Conservation (phyloP, 306 rosid species). For the Astragalus membranaceus region DNA sequence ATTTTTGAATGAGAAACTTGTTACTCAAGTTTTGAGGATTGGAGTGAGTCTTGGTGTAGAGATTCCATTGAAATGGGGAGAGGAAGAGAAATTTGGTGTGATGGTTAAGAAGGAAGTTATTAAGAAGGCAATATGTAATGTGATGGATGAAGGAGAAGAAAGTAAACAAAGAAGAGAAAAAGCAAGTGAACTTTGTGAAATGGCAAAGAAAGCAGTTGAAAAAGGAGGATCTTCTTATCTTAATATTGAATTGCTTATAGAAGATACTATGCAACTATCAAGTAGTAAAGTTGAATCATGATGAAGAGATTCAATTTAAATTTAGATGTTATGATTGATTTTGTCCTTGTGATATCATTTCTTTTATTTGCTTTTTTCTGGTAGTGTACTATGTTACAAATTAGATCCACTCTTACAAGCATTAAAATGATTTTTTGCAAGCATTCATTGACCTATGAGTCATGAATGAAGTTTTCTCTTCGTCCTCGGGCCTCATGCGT, state of each 20-base stretch:
- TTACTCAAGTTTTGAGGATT: slow-evolving; percentile 28
- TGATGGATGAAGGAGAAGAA: slow-evolving; percentile 35
- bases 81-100: slow-evolving; percentile 34
- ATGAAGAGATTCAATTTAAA: neutral
- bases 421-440: too few relatives aligned
- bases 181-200: slow-evolving; percentile 17
- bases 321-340: neutral
- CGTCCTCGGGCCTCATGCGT: too few relatives aligned
- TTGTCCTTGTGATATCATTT: neutral
- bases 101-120: slow-evolving; percentile 30
- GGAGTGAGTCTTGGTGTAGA: slow-evolving; percentile 39
- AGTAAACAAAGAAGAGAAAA: slow-evolving; percentile 35
- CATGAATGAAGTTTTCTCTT: too few relatives aligned
- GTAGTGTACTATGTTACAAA: too few relatives aligned
- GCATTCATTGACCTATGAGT: too few relatives aligned
- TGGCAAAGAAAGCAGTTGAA: slow-evolving; percentile 36
- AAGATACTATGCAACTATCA: slow-evolving; percentile 31
- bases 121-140: slow-evolving; percentile 30
- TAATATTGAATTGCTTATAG: slow-evolving; percentile 20
- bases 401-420: neutral
- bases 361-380: neutral
- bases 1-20: slow-evolving; percentile 40
- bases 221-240: slow-evolving; percentile 50
- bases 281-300: neutral
- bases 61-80: slow-evolving; percentile 16